A percentile compares a stretch with the other conserved stretches of the same genome.
Evolutionary conservation across 2,329 filamentous ascomycete genomes (phyloP).

Genomic region (Monilinia polystroma): DNA sequence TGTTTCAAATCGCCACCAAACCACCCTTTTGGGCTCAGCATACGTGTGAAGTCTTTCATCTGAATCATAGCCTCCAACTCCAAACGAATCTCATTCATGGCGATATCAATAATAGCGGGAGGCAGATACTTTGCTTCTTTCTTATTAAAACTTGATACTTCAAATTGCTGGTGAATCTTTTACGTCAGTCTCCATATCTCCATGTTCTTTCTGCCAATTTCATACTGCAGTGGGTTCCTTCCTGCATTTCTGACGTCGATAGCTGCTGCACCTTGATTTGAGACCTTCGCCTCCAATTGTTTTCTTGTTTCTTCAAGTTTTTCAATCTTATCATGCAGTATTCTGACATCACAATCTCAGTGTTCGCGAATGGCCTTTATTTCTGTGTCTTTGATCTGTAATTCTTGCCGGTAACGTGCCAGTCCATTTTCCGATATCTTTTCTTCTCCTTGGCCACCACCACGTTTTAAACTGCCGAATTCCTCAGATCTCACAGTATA

Average conservation of each 20-base stretch:
- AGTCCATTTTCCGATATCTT: background rate
- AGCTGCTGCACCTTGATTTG: background rate
- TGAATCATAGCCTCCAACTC: conserved; percentile 22
- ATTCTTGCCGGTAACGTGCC: background rate
- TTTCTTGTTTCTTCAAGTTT: background rate
- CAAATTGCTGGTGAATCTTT: background rate
- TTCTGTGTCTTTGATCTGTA: background rate
- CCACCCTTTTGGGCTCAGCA: background rate
- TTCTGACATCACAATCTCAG: background rate
- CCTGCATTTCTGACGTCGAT: background rate
- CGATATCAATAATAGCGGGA: background rate
- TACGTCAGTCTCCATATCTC: conserved; percentile 8
- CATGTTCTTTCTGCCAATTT: background rate
- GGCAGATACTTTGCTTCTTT: background rate
- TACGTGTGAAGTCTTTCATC: background rate
- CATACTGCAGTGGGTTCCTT: background rate
- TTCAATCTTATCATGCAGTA: background rate
- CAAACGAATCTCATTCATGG: background rate
- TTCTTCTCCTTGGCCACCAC: background rate
- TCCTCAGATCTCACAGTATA: background rate
- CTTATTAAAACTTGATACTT: background rate
- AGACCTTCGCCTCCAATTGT: background rate
- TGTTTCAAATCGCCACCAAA: conserved; percentile 9
- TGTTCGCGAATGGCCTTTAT: background rate
- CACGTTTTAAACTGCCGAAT: background rate